phyloP scores from a whole-genome alignment of 495 filamentous ascomycete species.

The Penicillium bialowiezense region DNA sequence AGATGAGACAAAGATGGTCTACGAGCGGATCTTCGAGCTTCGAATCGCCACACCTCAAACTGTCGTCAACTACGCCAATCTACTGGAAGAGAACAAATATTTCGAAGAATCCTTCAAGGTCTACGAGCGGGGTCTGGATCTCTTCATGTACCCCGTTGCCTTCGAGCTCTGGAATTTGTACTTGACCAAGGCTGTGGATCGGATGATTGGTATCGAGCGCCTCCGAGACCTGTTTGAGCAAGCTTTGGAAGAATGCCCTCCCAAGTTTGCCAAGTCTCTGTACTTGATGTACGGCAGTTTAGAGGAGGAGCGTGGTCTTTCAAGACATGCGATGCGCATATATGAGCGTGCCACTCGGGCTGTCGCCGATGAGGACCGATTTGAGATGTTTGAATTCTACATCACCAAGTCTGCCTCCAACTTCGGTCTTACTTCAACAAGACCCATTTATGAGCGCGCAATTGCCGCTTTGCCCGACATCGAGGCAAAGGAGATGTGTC shows the following conservation, averaged over 20 bases:
- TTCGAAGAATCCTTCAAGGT: slow-evolving; percentile 97
- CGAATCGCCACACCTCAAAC: slow-evolving; percentile 97
- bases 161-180: slow-evolving; percentile 99
- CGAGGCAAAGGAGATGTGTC: slow-evolving; percentile 95
- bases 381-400: slow-evolving; percentile 99
- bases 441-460: slow-evolving; percentile 93
- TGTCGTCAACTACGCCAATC: slow-evolving; percentile 96
- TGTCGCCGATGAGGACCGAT: slow-evolving; percentile 89
- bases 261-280: slow-evolving; percentile 91
- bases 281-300: slow-evolving; percentile 99
- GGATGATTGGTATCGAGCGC: slow-evolving; percentile 91
- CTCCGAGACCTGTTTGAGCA: slow-evolving; percentile 97
- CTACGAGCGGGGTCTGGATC: slow-evolving; percentile 92
- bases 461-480: slow-evolving; percentile 88
- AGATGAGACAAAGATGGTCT: slow-evolving; percentile 90
- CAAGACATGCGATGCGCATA: slow-evolving; percentile 97
- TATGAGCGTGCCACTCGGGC: slow-evolving; percentile 97
- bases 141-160: slow-evolving; percentile 96
- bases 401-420: slow-evolving; percentile 99
- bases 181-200: slow-evolving; percentile 93
- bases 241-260: slow-evolving; percentile 88
- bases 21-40: slow-evolving; percentile 97
- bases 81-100: slow-evolving; percentile 93
- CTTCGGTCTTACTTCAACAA: slow-evolving; percentile 93
- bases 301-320: slow-evolving; percentile 93